phyloP scores from a whole-genome alignment of 2,329 filamentous ascomycete genomes.

The Fusarium sp. region DNA sequence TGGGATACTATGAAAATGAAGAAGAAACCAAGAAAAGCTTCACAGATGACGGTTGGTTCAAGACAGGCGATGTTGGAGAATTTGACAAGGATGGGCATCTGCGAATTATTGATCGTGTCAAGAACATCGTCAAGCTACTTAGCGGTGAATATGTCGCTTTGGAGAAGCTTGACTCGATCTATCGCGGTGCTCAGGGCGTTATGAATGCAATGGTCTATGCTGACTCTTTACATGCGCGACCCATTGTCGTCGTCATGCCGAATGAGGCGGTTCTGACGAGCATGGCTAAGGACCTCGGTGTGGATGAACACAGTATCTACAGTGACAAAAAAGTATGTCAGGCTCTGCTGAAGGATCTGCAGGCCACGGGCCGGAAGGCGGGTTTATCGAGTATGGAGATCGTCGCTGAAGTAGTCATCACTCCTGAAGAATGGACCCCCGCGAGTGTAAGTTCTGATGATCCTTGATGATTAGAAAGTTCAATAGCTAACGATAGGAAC shows the following conservation, averaged over 20 bases:
- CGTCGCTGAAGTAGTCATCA: conserved; percentile 78
- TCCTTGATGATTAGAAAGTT: too few relatives aligned
- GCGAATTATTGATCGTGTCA: conserved; percentile 91
- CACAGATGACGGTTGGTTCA: conserved; percentile 92
- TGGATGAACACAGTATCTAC: conserved; percentile 75
- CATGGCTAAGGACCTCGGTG: conserved; percentile 67
- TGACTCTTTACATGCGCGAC: conserved; percentile 76
- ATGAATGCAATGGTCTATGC: conserved; percentile 90
- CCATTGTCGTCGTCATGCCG: conserved; percentile 81
- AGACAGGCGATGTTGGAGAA: conserved; percentile 93
- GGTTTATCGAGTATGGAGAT: conserved; percentile 78
- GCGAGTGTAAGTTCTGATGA: conserved; percentile 70
- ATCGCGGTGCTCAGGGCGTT: conserved; percentile 80
- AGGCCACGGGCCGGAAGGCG: conserved; percentile 70
- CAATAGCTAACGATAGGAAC: neutral
- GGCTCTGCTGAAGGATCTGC: conserved; percentile 72
- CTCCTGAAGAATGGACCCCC: conserved; percentile 89
- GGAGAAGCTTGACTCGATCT: conserved; percentile 93
- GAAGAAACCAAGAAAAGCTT: conserved; percentile 83
- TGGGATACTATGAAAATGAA: conserved; percentile 84
- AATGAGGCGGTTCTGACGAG: conserved; percentile 70
- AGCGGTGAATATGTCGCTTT: conserved; percentile 98
- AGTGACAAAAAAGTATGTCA: conserved; percentile 71
- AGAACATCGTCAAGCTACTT: conserved; percentile 95
- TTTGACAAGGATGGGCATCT: conserved; percentile 83